phyloP scores from a whole-genome alignment of 192 early-diverging fungal genomes.

The Coemansia sp. region DNA sequence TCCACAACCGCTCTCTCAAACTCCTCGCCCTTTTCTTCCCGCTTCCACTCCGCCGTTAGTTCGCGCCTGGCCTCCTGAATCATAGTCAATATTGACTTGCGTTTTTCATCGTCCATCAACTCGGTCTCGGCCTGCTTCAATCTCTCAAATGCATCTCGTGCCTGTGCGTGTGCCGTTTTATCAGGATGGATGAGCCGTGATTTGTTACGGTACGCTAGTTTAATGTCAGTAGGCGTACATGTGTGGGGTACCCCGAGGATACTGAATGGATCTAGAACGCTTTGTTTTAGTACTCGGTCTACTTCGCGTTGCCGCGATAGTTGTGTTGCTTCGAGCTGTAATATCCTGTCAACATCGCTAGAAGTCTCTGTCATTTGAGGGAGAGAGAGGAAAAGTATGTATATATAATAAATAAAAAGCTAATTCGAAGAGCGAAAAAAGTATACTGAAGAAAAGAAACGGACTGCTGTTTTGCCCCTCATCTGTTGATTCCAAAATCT shows the following conservation, averaged over 20 bases:
- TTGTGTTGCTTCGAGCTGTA: conserved; percentile 29
- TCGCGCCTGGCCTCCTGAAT: conserved; percentile 45
- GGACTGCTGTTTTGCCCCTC: no score
- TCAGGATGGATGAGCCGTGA: conserved; percentile 54
- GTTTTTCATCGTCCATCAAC: conserved; percentile 49
- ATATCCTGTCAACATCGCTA: conserved; percentile 17
- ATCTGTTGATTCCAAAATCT: no score
- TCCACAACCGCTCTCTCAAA: conserved; percentile 31
- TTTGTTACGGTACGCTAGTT: conserved; percentile 41
- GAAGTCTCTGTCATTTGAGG: not conserved
- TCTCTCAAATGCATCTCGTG: conserved; percentile 50
- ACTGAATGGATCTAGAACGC: conserved; percentile 45
- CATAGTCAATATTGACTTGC: conserved; percentile 31
- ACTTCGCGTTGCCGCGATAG: conserved; percentile 33
- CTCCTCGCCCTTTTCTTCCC: conserved; percentile 9
- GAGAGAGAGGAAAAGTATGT: not conserved
- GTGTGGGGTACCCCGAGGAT: conserved; percentile 32
- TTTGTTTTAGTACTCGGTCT: conserved; percentile 34
- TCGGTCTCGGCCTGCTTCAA: conserved; percentile 44
- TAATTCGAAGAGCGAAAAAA: not conserved
- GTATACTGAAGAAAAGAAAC: no score
- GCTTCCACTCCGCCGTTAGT: conserved; percentile 26
- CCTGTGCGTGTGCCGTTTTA: conserved; percentile 37
- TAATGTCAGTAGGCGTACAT: conserved; percentile 34
- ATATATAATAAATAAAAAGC: not conserved